Percentiles rank a stretch among this genome's conserved stretches.
Conservation (phyloP, 768 basidiomycete genomes). For the Russula earlei region DNA sequence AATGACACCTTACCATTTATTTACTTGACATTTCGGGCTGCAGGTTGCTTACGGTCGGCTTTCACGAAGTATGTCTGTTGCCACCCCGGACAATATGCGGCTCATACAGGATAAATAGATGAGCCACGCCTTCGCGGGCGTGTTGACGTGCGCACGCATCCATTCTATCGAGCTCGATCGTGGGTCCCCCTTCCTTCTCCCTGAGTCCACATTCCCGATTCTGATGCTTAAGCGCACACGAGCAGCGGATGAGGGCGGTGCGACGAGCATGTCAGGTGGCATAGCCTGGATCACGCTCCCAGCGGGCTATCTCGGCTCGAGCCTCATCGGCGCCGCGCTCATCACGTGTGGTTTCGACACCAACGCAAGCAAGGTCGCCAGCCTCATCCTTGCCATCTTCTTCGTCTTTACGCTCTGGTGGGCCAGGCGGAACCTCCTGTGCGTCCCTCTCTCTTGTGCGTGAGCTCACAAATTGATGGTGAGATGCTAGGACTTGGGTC, state of each 20-base stretch:
- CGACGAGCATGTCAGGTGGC: constrained; percentile 81
- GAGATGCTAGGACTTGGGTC: constrained; percentile 52
- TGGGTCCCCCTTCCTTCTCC: constrained; percentile 30
- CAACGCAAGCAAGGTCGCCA: constrained; percentile 79
- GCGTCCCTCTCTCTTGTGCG: constrained; percentile 22
- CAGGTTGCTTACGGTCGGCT: constrained; percentile 78
- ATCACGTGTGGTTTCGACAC: constrained; percentile 87
- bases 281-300: constrained; percentile 74
- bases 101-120: constrained; percentile 37
- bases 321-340: constrained; percentile 76
- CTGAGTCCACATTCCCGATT: not conserved
- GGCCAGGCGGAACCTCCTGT: constrained; percentile 71
- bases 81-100: not conserved
- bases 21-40: not conserved
- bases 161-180: constrained; percentile 83
- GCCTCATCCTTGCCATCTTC: constrained; percentile 70
- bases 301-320: constrained; percentile 79
- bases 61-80: constrained; percentile 58
- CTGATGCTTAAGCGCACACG: not conserved
- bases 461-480: not conserved
- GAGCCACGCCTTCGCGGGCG: constrained; percentile 75
- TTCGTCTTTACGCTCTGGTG: constrained; percentile 87
- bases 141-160: constrained; percentile 79
- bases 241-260: constrained; percentile 79
- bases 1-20: not conserved